Base-by-base conservation (phyloP, 768 basidiomycete species). In the Boletus tomentosulus region DNA sequence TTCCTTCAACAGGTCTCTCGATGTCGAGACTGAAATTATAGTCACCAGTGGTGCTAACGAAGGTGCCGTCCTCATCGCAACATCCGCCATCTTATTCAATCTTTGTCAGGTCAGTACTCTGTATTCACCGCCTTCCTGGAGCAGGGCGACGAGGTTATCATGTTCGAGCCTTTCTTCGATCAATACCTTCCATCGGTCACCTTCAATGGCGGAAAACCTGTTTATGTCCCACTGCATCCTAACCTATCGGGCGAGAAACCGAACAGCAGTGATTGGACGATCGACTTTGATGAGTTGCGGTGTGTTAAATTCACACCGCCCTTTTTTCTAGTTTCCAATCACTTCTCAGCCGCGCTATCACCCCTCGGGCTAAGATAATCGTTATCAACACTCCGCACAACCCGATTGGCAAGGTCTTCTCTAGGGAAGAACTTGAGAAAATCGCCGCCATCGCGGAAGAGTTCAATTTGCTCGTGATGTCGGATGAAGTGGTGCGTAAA, bases 91-190 rank as follows among this genome's bases (percentile, higher is more conserved):
- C 27, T 28, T 19, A 47, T 50, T 62, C 49, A 60, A 42, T 6
- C 13, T 3, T 47, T 55, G 28, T 19, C 27, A 68, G 95, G 96
- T 25, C 89, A 93, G 78, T 98, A 96, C 70, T 84, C 95, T 48
- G 90, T 94, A 48, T 90, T 96, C 62, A 82, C 85, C 11, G 97
- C 97, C 0, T 98, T 96, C 74, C 72, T 97, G 37, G 87, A 98
- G 57, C 78, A 82, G 35, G 96, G 89, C 4, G 97, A 98, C 64
- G 97, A 99, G 70, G 96, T 98, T 58, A 96, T 99, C 71, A 86
- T 98, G 82, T 95, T 98, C 65, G 97, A 98, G 72, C 96, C 95
- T 2, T 97, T 92, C 78, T 98, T 97, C 66, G 95, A 98, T 66
- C 95, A 98, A 69, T 96, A 94, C 69, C 79, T 94, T 48, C 88